phyloP scores from a whole-genome alignment of 1,284 basidiomycete species.

The Ustilago lituana region DNA sequence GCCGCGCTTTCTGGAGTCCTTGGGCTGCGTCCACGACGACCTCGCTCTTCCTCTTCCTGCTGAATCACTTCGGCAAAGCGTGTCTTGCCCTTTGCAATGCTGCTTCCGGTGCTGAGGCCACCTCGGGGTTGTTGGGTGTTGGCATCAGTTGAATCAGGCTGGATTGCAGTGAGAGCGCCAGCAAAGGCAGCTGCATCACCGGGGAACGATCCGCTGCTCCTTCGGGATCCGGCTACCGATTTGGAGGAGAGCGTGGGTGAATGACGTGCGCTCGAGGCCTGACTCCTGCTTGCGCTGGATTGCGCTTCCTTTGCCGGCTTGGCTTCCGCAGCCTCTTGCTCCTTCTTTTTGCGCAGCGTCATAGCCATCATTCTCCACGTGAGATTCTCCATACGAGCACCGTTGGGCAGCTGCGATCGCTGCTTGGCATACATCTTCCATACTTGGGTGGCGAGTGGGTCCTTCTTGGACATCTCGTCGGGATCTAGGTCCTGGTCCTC shows the following conservation, averaged over 20 bases:
- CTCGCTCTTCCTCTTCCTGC: conserved; percentile 56
- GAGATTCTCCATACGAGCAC: conserved; percentile 93
- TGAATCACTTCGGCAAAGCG: conserved; percentile 69
- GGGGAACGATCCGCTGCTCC: conserved; percentile 48
- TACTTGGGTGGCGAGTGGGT: conserved; percentile 91
- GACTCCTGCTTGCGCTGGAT: conserved; percentile 33
- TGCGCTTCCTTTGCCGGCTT: conserved; percentile 24
- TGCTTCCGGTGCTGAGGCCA: background rate
- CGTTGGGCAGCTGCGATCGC: conserved; percentile 85
- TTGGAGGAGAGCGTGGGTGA: conserved; percentile 35
- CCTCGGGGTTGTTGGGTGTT: conserved; percentile 8
- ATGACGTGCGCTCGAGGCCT: conserved; percentile 36
- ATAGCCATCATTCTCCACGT: conserved; percentile 99
- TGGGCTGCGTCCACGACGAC: conserved; percentile 52
- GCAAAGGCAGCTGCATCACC: conserved; percentile 14
- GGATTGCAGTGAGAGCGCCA: conserved; percentile 39
- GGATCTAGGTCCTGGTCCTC: conserved; percentile 51
- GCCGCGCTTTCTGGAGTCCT: conserved; percentile 58
- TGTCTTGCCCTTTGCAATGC: conserved; percentile 68
- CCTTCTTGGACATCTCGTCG: conserved; percentile 72
- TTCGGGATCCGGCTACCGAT: conserved; percentile 29
- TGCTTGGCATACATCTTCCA: conserved; percentile 96
- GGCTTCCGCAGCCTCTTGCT: conserved; percentile 57
- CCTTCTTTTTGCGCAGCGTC: conserved; percentile 82
- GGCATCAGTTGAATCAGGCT: conserved; percentile 6